These are phyloP conservation scores for Stylosanthes scabra DNA, from an alignment of 331 rosid species.

Conservation along the genomic window DNA sequence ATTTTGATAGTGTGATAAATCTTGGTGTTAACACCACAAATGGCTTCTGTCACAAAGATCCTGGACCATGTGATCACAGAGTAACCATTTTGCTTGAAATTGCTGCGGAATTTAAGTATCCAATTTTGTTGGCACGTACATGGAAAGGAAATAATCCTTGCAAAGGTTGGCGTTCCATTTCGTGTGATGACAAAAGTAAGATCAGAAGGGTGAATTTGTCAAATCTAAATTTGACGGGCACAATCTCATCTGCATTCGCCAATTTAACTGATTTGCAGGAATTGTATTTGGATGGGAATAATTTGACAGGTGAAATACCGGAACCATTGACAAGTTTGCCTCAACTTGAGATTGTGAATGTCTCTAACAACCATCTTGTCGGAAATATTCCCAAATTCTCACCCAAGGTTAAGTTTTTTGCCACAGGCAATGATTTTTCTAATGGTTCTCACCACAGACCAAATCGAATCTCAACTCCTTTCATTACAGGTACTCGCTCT, in stretches of 20 bases:
- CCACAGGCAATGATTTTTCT: neutral
- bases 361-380: neutral
- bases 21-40: neutral
- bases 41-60: neutral
- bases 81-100: neutral
- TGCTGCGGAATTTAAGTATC: neutral
- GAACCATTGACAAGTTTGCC: neutral
- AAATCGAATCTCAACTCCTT: neutral
- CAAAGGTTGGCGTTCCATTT: neutral
- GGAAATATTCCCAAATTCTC: neutral
- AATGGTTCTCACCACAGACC: neutral
- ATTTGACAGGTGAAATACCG: neutral
- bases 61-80: neutral
- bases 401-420: neutral
- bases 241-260: neutral
- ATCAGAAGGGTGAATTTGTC: neutral
- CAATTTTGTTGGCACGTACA: neutral
- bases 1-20: neutral
- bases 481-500: neutral
- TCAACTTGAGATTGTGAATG: neutral
- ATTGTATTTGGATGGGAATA: neutral
- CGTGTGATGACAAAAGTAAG: neutral
- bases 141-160: neutral
- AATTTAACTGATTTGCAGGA: neutral
- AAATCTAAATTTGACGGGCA: neutral